These are phyloP conservation scores for Trypethelium eluteriae DNA, from an alignment of 495 filamentous ascomycete species.

Conservation along the genomic window DNA sequence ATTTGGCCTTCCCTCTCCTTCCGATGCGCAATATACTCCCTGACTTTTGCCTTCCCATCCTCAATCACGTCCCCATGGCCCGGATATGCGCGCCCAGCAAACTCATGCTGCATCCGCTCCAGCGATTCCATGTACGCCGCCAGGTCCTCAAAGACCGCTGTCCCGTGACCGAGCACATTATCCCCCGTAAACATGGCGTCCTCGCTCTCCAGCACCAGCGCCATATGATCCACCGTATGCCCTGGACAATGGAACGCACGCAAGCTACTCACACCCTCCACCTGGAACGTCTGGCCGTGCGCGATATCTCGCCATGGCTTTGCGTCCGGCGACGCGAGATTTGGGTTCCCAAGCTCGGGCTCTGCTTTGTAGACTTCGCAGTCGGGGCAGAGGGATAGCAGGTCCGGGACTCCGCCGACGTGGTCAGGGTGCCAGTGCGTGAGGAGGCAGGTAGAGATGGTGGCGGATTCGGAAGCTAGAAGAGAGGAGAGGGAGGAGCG, in stretches of 20 bases:
- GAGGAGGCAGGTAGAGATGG: constrained; percentile 57
- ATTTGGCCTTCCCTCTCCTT: constrained; percentile 75
- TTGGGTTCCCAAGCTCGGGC: constrained; percentile 31
- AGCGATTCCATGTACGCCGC: constrained; percentile 64
- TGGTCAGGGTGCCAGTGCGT: constrained; percentile 94
- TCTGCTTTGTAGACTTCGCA: constrained; percentile 45
- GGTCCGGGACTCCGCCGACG: constrained; percentile 60
- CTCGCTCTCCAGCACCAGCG: constrained; percentile 53
- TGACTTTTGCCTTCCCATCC: constrained; percentile 55
- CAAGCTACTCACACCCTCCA: constrained; percentile 64
- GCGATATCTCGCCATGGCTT: constrained; percentile 35
- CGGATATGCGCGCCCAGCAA: constrained; percentile 70
- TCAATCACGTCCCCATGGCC: constrained; percentile 75
- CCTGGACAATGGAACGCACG: constrained; percentile 72
- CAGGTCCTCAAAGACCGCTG: constrained; percentile 84
- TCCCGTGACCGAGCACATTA: constrained; percentile 90
- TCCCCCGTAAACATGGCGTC: constrained; percentile 89
- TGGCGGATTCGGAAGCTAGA: constrained; percentile 57
- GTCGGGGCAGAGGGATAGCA: constrained; percentile 53
- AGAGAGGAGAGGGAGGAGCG: constrained; percentile 50
- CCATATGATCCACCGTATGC: constrained; percentile 81
- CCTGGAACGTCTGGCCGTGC: constrained; percentile 64
- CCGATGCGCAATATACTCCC: constrained; percentile 77
- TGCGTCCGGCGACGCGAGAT: constrained; percentile 23
- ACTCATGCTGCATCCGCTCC: constrained; percentile 57